Conservation (phyloP, 2,329 filamentous ascomycete species). For the Sordariomycetes sp. region DNA sequence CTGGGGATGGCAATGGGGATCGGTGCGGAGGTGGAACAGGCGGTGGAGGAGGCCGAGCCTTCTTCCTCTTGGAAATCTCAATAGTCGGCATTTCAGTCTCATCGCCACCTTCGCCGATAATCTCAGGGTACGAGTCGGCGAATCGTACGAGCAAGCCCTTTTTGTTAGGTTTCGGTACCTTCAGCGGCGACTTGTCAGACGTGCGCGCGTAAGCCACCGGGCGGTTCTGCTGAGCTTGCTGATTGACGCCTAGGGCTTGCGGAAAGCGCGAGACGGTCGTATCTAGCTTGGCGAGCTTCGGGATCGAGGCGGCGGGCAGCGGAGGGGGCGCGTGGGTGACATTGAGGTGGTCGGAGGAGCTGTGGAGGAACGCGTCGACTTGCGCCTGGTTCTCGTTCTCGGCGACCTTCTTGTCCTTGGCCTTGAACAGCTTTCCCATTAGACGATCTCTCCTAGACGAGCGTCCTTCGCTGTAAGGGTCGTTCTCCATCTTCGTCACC, state of each 20-base stretch:
- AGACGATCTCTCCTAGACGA: conserved; percentile 42
- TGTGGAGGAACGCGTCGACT: conserved; percentile 51
- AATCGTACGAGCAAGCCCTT: conserved; percentile 72
- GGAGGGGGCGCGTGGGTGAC: conserved; percentile 41
- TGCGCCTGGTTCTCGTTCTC: conserved; percentile 30
- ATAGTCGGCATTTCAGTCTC: conserved; percentile 65
- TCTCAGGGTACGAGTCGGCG: conserved; percentile 58
- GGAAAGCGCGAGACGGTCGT: conserved; percentile 48
- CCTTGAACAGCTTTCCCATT: conserved; percentile 54
- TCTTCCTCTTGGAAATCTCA: conserved; percentile 58
- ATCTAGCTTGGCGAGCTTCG: conserved; percentile 46
- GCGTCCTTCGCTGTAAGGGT: conserved; percentile 28
- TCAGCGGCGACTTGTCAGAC: conserved; percentile 31
- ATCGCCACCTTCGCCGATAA: conserved; percentile 89
- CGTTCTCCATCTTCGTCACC: conserved; percentile 31
- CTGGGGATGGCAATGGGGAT: conserved; percentile 8
- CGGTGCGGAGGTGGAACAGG: conserved; percentile 12
- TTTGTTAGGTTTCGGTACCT: conserved; percentile 37
- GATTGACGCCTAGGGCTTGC: conserved; percentile 37
- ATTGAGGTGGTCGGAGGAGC: conserved; percentile 43
- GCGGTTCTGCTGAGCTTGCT: conserved; percentile 33
- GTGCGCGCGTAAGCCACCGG: conserved; percentile 26
- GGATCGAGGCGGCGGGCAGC: conserved; percentile 26
- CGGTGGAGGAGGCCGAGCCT: conserved; percentile 21
- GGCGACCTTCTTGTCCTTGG: conserved; percentile 23